These are phyloP conservation scores for Juncus inflexus DNA, from an alignment of 176 grass and related monocot species.

Conservation along the genomic window DNA sequence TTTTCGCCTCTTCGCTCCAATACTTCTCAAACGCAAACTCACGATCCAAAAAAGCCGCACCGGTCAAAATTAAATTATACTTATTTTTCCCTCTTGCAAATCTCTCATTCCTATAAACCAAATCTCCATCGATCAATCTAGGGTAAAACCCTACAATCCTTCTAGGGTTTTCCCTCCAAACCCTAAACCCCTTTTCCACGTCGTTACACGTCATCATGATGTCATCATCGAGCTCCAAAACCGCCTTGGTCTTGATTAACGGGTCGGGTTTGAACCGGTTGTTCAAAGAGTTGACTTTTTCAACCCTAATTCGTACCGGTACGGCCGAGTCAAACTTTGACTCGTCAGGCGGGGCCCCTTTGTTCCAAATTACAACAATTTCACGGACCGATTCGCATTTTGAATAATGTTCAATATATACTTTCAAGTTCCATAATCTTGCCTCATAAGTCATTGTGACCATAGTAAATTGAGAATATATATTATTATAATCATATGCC, in stretches of 20 bases:
- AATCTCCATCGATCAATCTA: constrained; percentile 64
- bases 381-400: constrained; percentile 87
- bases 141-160: constrained; percentile 90
- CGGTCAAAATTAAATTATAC: constrained; percentile 91
- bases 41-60: constrained; percentile 92
- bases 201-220: constrained; percentile 99
- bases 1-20: constrained; percentile 75
- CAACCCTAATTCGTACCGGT: constrained; percentile 80
- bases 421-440: constrained; percentile 86
- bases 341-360: constrained; percentile 63
- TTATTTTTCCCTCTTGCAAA: constrained; percentile 83
- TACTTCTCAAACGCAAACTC: constrained; percentile 79
- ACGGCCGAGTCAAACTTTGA: constrained; percentile 75
- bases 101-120: constrained; percentile 77
- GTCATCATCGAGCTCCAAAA: constrained; percentile 93
- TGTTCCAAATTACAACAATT: constrained; percentile 98
- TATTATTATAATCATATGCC: constrained; percentile 62
- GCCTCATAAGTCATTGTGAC: constrained; percentile 99
- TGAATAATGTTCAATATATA: constrained; percentile 92
- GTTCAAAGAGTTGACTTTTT: constrained; percentile 86
- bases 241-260: constrained; percentile 83
- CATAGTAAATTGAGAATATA: constrained; percentile 87
- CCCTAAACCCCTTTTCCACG: constrained; percentile 88
- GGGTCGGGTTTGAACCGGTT: constrained; percentile 82
- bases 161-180: constrained; percentile 92